Percentiles rank a stretch among this genome's conserved stretches.
Evolutionary conservation across 305 asterid species (phyloP).

Genomic region (Fraxinus nigra): DNA sequence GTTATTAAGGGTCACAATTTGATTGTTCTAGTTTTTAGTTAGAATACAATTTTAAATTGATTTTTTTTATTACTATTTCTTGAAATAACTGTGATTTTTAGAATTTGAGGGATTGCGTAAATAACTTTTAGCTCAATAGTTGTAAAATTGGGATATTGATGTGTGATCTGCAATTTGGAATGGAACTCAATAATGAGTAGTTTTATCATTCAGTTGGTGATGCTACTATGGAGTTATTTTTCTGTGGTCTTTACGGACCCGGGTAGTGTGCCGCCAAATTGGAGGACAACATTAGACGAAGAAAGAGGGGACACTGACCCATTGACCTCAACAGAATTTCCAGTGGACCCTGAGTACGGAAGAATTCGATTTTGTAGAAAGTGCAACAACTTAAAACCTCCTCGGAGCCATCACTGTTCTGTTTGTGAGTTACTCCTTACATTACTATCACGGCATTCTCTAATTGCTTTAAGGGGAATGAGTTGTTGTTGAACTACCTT

Average conservation of each 20-base stretch:
- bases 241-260: conserved; percentile 73
- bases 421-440: conserved; percentile 51
- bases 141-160: not conserved
- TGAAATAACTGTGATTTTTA: not conserved
- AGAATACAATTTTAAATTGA: not conserved
- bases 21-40: not conserved
- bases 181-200: conserved; percentile 3
- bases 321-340: conserved; percentile 43
- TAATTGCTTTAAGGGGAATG: conserved; percentile 10
- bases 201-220: conserved; percentile 45
- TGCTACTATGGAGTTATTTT: conserved; percentile 75
- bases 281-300: conserved; percentile 59
- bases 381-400: conserved; percentile 68
- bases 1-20: not conserved
- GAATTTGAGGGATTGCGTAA: not conserved
- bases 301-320: conserved; percentile 59
- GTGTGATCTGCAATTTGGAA: not conserved
- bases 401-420: conserved; percentile 74
- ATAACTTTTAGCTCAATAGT: not conserved
- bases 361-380: conserved; percentile 56
- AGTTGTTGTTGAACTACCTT: conserved; percentile 9
- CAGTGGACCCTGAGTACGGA: conserved; percentile 33
- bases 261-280: conserved; percentile 57
- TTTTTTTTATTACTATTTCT: not conserved
- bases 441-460: conserved; percentile 5